phyloP scores from a whole-genome alignment of 2,329 filamentous ascomycete species.

The Apiospora hydei region DNA sequence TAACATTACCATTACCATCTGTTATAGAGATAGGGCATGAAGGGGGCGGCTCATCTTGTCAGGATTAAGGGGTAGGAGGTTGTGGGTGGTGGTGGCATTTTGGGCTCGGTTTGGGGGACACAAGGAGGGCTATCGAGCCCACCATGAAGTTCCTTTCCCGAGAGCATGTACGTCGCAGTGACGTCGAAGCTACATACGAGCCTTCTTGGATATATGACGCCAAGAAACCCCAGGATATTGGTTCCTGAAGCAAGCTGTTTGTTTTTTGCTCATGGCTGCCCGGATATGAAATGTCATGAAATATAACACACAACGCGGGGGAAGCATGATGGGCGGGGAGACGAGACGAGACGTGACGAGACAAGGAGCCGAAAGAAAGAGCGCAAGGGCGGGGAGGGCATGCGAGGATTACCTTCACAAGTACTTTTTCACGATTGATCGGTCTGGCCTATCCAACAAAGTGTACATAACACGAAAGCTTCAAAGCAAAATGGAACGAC shows the following conservation, averaged over 20 bases:
- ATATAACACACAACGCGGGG: neutral
- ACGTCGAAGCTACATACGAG: neutral
- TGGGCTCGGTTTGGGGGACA: neutral
- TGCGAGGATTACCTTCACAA: conserved; percentile 14
- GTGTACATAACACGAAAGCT: conserved; percentile 18
- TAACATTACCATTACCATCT: neutral
- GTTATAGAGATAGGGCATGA: conserved; percentile 19
- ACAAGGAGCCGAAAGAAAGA: neutral
- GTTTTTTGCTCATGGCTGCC: neutral
- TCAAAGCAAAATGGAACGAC: conserved; percentile 4
- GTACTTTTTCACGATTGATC: conserved; percentile 15
- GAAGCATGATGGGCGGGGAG: neutral
- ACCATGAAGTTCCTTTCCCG: neutral
- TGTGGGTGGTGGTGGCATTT: neutral
- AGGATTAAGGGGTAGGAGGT: neutral
- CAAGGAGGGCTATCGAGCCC: neutral
- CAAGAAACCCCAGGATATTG: neutral
- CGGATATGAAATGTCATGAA: conserved; percentile 13
- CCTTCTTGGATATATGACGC: conserved; percentile 5
- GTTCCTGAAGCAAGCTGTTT: neutral
- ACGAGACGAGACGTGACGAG: neutral
- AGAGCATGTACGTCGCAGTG: neutral
- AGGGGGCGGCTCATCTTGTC: neutral
- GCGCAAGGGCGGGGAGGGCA: neutral
- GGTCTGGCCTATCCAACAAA: conserved; percentile 1